Percentiles rank a stretch among this genome's conserved stretches.
Conservation (phyloP, 768 basidiomycete genomes). For the Infundibulicybe gibba region DNA sequence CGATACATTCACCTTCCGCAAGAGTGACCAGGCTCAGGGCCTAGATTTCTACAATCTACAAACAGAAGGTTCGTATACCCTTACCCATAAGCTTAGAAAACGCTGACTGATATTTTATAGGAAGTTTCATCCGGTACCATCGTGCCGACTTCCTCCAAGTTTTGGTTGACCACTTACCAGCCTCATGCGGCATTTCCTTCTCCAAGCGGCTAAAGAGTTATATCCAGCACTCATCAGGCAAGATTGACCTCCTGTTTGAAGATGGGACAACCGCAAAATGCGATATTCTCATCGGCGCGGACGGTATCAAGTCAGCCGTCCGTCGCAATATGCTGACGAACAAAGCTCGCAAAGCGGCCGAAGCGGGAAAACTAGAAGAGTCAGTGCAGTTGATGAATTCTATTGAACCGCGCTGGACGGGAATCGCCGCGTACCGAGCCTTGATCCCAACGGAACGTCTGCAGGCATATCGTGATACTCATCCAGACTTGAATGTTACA, state of each 20-base stretch:
- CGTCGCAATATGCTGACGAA: constrained; percentile 18
- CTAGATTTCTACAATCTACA: constrained; percentile 17
- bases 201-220: constrained; percentile 42
- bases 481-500: constrained; percentile 19
- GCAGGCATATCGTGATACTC: constrained; percentile 15
- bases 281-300: constrained; percentile 44
- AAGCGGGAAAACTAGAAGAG: constrained; percentile 6
- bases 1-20: constrained; percentile 19
- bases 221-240: constrained; percentile 17
- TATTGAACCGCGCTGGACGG: constrained; percentile 33
- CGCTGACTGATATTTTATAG: constrained; percentile 8
- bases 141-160: constrained; percentile 48
- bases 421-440: constrained; percentile 32
- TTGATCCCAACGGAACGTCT: constrained; percentile 21
- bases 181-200: constrained; percentile 29
- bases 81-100: too few relatives aligned
- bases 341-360: constrained; percentile 8
- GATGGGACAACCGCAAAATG: constrained; percentile 44
- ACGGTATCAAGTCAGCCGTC: constrained; percentile 33
- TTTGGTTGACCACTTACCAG: constrained; percentile 38
- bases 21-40: constrained; percentile 17
- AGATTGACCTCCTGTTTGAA: constrained; percentile 32
- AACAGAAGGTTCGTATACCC: constrained; percentile 11
- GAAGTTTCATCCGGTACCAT: constrained; percentile 30
- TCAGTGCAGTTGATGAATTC: constrained; percentile 10